Evolutionary conservation across 2,329 filamentous ascomycete genomes (phyloP), one percentile per base, ranked within the genome.

Genomic region (Blastomyces gilchristii): DNA sequence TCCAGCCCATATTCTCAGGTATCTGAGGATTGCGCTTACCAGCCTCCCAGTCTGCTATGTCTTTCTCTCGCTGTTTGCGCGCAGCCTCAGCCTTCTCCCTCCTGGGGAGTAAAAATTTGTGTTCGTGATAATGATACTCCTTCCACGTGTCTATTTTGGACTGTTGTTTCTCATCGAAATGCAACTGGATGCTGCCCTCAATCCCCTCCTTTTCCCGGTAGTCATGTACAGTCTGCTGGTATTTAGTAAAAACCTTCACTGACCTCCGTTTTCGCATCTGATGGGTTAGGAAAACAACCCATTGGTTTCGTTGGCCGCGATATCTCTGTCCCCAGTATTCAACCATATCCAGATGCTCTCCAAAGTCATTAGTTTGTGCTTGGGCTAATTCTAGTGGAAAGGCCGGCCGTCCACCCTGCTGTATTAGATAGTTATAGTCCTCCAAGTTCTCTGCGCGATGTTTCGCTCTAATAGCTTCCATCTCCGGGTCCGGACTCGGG

Each of bases 71-170:
- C 49, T 22, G 14, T 37, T 45, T 34, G 28, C 61, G 52, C 2
- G 12, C 37, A 45, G 31, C 16, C 22, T 62, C 39, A 7, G 61
- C 61, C 2, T 49, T 58, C 25, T 56, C 52, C 31, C 52, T 57
- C 22, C 0, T 25, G 3, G 0, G 9, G 28, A 49, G 25, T 3
- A 63, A 28, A 3, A 34, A 12, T 9, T 16, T 43, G 62, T 63
- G 62, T 14, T 39, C 0, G 25, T 25, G 61, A 52, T 63, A 62
- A 41, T 63, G 62, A 37, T 43, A 63, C 28, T 63, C 62, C 34
- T 63, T 63, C 62, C 62, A 63, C 1, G 61, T 50, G 5, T 63
- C 62, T 39, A 63, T 18, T 39, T 58, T 63, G 3, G 58, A 61
- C 37, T 63, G 62, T 37, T 63, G 37, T 28, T 22, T 22, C 50